phyloP scores from a whole-genome alignment of 331 rosid genomes.

The Arachis monticola region DNA sequence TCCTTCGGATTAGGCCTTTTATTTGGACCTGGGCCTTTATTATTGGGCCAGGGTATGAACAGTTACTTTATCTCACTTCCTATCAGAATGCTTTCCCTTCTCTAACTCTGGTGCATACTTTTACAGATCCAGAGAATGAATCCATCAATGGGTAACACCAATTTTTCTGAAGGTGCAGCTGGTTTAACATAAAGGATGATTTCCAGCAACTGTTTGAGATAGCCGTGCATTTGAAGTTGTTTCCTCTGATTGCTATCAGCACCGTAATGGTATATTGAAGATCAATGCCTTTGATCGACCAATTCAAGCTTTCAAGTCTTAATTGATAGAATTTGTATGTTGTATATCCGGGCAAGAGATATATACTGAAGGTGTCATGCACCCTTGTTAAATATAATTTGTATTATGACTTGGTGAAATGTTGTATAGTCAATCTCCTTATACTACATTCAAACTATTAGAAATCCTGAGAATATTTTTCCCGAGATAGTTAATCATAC shows the following conservation, averaged over 20 bases:
- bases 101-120: conserved; percentile 30
- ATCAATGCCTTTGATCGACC: conserved; percentile 36
- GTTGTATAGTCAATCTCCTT: conserved; percentile 55
- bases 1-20: too few relatives aligned
- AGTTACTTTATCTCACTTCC: conserved; percentile 5
- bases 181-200: conserved; percentile 24
- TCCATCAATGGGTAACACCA: conserved; percentile 52
- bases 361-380: conserved; percentile 18
- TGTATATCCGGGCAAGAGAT: conserved; percentile 37
- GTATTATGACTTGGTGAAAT: conserved; percentile 40
- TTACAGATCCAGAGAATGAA: conserved; percentile 81
- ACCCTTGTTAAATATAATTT: conserved; percentile 37
- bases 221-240: conserved; percentile 25
- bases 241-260: conserved; percentile 35
- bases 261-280: conserved; percentile 33
- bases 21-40: too few relatives aligned
- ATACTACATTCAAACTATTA: conserved; percentile 28
- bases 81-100: conserved; percentile 8
- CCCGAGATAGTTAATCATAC: conserved; percentile 22
- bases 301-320: conserved; percentile 28
- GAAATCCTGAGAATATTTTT: conserved; percentile 21
- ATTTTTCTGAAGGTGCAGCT: conserved; percentile 23
- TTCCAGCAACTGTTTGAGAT: conserved; percentile 37
- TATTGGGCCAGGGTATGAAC: too few relatives aligned
- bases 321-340: conserved; percentile 33